These are phyloP conservation scores for Carex cristatella DNA, from an alignment of 176 grass and related monocot genomes.

Conservation along the genomic window DNA sequence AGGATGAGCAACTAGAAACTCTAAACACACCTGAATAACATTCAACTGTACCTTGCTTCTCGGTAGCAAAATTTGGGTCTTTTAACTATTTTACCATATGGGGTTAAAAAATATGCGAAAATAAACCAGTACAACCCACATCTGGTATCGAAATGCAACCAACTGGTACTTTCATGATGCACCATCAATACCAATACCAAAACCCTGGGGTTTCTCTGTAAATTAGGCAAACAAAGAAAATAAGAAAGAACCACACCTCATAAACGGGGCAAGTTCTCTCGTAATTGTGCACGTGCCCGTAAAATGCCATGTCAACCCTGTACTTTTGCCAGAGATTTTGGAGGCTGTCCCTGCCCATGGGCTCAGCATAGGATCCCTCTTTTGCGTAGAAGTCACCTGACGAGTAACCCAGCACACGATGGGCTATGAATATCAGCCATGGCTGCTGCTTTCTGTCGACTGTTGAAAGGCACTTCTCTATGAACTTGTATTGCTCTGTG, in stretches of 20 bases:
- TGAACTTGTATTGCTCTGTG: conserved; percentile 68
- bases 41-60: background rate
- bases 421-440: conserved; percentile 79
- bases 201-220: background rate
- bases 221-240: background rate
- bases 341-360: conserved; percentile 56
- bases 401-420: conserved; percentile 83
- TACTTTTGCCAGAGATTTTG: conserved; percentile 71
- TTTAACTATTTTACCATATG: too few relatives aligned
- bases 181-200: too few relatives aligned
- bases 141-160: too few relatives aligned
- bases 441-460: conserved; percentile 79
- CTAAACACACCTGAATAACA: background rate
- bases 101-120: too few relatives aligned
- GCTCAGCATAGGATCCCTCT: conserved; percentile 51
- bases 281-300: conserved; percentile 82
- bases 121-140: too few relatives aligned
- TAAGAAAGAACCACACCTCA: conserved; percentile 24
- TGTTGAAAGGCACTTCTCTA: conserved; percentile 62
- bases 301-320: conserved; percentile 70
- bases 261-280: conserved; percentile 80
- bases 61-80: too few relatives aligned
- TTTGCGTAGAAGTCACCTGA: conserved; percentile 36
- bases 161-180: too few relatives aligned
- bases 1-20: background rate